Evolutionary conservation across 2,329 filamentous ascomycete genomes (phyloP), one percentile per base, ranked within the genome.

Genomic region (Leptodontidium sp.): DNA sequence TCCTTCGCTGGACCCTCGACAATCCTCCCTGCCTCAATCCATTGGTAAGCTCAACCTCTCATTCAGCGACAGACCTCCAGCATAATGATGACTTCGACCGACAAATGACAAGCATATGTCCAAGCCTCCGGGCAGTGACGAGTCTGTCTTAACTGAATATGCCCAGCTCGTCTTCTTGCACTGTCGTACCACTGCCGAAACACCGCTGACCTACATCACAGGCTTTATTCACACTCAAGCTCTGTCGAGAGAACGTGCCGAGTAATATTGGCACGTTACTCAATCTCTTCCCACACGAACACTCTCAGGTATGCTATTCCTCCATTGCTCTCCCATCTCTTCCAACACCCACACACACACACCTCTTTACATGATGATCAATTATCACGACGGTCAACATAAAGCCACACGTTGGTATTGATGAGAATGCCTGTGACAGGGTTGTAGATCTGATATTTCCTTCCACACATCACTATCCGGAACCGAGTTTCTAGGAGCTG

Each of bases 21-120:
- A 21, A 2, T 26, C n/a, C 52, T 64, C 63, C 26, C 26, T 38
- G 24, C 9, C 15, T 26, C 21, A 17, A 24, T 35, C 1, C 24
- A 64, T 43, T n/a, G 32, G 66, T 71, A 66, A 70, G 55, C 26
- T 67, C 59, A 65, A 74, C 68, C 69, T 75, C 68, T 76, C 65
- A 47, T 63, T 70, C 66, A 50, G 63, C 72, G 69, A 71, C 74
- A 68, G 62, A 73, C 76, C 71, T 72, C 69, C 68, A 77, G 77
- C 77, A 80, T 81, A 77, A 89, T 96, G 93, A 96, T 96, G 93
- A 96, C 87, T 81, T 85, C 82, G 88, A 93, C 91, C 88, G 87
- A 85, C 81, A 83, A 91, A 89, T 88, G 93, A 97, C 93, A 97
- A 97, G 93, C 93, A 97, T 97, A 97, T 97, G 93, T 97, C 93